phyloP scores from a whole-genome alignment of 495 filamentous ascomycete species.

The Penicillium subrubescens region DNA sequence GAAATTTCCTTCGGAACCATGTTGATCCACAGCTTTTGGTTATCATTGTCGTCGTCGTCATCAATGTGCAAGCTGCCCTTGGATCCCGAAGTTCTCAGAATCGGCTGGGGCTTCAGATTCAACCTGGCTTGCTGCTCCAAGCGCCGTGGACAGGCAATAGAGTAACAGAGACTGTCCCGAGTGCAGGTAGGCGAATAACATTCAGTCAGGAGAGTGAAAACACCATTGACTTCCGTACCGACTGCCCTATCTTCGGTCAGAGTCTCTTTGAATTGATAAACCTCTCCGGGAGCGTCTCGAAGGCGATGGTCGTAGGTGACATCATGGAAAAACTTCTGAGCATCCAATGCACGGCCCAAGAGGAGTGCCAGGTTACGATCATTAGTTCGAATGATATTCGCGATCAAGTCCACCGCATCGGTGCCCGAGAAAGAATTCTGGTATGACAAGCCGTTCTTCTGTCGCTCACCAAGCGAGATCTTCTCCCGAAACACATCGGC shows the following conservation, averaged over 20 bases:
- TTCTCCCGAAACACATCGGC: slow-evolving; percentile 88
- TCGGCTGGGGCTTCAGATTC: slow-evolving; percentile 88
- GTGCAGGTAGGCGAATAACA: slow-evolving; percentile 99
- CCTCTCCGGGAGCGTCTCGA: slow-evolving; percentile 84
- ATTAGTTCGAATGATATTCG: slow-evolving; percentile 92
- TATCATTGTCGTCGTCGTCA: slow-evolving; percentile 82
- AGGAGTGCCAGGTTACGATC: slow-evolving; percentile 94
- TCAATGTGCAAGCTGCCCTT: slow-evolving; percentile 74
- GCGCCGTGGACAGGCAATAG: slow-evolving; percentile 93
- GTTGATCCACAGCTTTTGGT: slow-evolving; percentile 99
- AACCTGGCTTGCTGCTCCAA: slow-evolving; percentile 92
- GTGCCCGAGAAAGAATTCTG: slow-evolving; percentile 93
- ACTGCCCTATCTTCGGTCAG: slow-evolving; percentile 75
- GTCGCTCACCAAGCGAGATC: slow-evolving; percentile 78
- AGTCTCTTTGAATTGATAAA: slow-evolving; percentile 96
- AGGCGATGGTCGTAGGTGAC: slow-evolving; percentile 97
- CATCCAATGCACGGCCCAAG: slow-evolving; percentile 90
- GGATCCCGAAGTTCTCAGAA: slow-evolving; percentile 79
- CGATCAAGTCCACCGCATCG: slow-evolving; percentile 93
- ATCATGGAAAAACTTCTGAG: slow-evolving; percentile 99
- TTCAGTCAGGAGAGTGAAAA: slow-evolving; percentile 94
- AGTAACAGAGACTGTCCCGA: slow-evolving; percentile 92
- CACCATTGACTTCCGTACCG: slow-evolving; percentile 86
- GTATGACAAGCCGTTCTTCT: slow-evolving; percentile 96
- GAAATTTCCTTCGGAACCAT: slow-evolving; percentile 94